Evolutionary conservation across 192 early-diverging fungal genomes (phyloP), one percentile per base, ranked within the genome.

Genomic region (Mortierella antarctica): DNA sequence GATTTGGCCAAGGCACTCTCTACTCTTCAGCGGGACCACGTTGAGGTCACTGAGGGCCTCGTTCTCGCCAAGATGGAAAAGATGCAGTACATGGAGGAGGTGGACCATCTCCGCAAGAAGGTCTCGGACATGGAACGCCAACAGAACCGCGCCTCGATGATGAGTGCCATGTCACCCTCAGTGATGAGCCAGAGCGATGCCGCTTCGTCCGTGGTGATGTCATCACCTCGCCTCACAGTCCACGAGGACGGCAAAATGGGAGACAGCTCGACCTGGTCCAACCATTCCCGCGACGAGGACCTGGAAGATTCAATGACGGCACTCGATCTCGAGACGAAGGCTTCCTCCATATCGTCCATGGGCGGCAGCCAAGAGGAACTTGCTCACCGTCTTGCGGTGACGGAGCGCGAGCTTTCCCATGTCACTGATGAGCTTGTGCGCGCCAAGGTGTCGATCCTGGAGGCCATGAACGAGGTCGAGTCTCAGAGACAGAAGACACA

Each of bases 1-100:
- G 86, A 89, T 75, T 75, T 94, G 47, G 94, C 94, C 63, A 77
- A 75, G 8, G 85, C 85, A n/a, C 85, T 92, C 52, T 92, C 92
- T 41, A 74, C 81, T 8, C 78, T 92, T 9, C 92, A 94, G 65
- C 86, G 87, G 57, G 94, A 94, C 57, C 92, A 95, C 62, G 83
- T 88, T 9, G 80, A 88, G 15, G 72, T 93, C 5, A 91, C 89
- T 15, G 92, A 92, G 56, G 71, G 83, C 23, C 73, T 90, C 10
- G 82, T 95, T 14, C 76, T 71, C n/a, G 62, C 75, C 40, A 86
- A 90, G 67, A 82, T 92, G 77, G 85, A 83, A 52, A 84, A 84
- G 66, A 82, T 87, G 66, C 85, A 89, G 65, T 57, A 85, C 9
- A 57, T 83, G 62, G 85, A 82, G 9, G 86, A 89, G 57, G 61